phyloP scores from a whole-genome alignment of 495 filamentous ascomycete species.

The Amorphotheca resinae region DNA sequence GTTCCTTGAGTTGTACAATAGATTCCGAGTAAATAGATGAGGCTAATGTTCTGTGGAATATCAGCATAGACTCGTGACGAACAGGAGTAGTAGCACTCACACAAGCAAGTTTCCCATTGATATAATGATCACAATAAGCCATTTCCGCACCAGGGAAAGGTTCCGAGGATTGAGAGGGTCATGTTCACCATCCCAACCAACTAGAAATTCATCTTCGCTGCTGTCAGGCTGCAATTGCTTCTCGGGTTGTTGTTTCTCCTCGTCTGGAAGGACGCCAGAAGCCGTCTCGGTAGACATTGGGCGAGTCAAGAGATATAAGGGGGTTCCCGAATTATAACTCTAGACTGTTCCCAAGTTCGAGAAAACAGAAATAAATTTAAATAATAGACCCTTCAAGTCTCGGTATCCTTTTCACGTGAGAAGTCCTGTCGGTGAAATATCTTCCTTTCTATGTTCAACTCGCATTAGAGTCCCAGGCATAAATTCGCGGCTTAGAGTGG shows the following conservation, averaged over 20 bases:
- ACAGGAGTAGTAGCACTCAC: neutral
- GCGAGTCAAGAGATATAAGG: too few relatives aligned
- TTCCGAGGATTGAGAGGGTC: constrained; percentile 6
- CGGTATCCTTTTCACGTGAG: too few relatives aligned
- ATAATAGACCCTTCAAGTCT: too few relatives aligned
- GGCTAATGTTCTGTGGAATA: constrained; percentile 42
- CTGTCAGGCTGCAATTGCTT: neutral
- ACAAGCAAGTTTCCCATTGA: neutral
- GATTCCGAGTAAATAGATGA: constrained; percentile 35
- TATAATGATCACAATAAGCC: constrained; percentile 5
- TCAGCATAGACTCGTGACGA: neutral
- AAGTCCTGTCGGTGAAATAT: too few relatives aligned
- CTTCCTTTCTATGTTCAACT: too few relatives aligned
- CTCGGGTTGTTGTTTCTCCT: neutral
- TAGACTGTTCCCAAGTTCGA: too few relatives aligned
- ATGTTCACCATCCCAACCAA: neutral
- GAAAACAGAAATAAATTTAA: too few relatives aligned
- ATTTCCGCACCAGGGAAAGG: neutral
- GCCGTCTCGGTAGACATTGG: too few relatives aligned
- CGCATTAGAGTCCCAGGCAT: too few relatives aligned
- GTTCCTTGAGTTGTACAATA: constrained; percentile 23
- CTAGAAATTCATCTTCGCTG: neutral
- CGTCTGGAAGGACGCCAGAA: too few relatives aligned
- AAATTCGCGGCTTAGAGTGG: too few relatives aligned
- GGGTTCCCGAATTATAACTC: too few relatives aligned